A percentile compares a stretch with the other conserved stretches of the same genome.
Evolutionary conservation across 208 protist genomes (phyloP).

Genomic region (Porcisia hertigi): DNA sequence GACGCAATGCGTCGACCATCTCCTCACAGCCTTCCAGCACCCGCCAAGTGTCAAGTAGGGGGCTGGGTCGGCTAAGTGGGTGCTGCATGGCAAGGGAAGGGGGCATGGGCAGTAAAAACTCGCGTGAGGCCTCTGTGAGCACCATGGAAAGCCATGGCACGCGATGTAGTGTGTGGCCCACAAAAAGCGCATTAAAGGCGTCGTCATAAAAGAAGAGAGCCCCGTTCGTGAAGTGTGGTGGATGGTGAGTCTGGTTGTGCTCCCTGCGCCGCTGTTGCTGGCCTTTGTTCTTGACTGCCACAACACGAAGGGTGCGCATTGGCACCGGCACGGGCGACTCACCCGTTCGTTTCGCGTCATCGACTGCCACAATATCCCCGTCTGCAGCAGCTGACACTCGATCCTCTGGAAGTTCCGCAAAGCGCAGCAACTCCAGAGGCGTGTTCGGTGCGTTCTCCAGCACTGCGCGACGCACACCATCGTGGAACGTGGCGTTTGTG

Average conservation of each 20-base stretch:
- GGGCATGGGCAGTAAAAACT: slow-evolving; percentile 40
- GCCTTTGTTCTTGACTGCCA: slow-evolving; percentile 21
- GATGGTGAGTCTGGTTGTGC: slow-evolving; percentile 28
- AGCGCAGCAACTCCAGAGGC: slow-evolving; percentile 18
- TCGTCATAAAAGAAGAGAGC: slow-evolving; percentile 67
- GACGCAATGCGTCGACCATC: slow-evolving; percentile 36
- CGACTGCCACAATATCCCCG: slow-evolving; percentile 37
- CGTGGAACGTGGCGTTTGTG: slow-evolving; percentile 67
- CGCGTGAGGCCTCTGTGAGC: slow-evolving; percentile 37
- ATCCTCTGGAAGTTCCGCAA: slow-evolving; percentile 29
- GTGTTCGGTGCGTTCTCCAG: slow-evolving; percentile 40
- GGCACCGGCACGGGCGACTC: not conserved
- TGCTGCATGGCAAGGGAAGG: slow-evolving; percentile 37
- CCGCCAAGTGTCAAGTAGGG: slow-evolving; percentile 56
- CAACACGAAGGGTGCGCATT: slow-evolving; percentile 22
- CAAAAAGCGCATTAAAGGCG: slow-evolving; percentile 54
- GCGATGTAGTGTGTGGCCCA: slow-evolving; percentile 44
- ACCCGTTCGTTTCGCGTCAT: slow-evolving; percentile 5
- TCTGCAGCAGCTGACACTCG: slow-evolving; percentile 35
- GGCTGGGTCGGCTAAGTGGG: slow-evolving; percentile 14
- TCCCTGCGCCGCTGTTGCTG: slow-evolving; percentile 38
- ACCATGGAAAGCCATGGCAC: slow-evolving; percentile 69
- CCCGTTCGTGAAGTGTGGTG: slow-evolving; percentile 60
- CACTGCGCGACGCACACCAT: slow-evolving; percentile 48
- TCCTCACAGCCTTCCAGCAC: slow-evolving; percentile 32